Conservation (phyloP, 1,284 basidiomycete species). For the Wallemia mellicola region DNA sequence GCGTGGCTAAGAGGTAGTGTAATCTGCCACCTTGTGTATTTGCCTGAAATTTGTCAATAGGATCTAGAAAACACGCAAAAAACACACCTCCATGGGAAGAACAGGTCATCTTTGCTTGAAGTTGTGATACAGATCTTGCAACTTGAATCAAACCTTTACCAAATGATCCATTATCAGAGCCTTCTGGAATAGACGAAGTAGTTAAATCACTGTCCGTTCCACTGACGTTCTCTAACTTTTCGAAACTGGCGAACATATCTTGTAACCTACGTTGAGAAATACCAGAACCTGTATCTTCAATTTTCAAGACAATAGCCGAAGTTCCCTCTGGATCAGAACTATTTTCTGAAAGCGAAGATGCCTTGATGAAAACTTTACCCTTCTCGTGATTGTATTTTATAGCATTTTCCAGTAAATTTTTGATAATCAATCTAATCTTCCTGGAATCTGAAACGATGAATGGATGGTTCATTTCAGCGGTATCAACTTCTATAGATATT, state of each 20-base stretch:
- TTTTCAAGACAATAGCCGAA: background rate
- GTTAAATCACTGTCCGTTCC: background rate
- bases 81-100: background rate
- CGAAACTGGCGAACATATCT: background rate
- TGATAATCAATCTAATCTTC: background rate
- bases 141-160: background rate
- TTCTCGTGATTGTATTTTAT: background rate
- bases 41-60: background rate
- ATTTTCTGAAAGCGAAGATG: background rate
- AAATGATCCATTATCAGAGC: background rate
- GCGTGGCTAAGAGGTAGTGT: background rate
- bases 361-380: background rate
- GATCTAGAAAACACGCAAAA: background rate
- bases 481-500: conserved; percentile 14
- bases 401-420: background rate
- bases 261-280: background rate
- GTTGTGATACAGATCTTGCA: background rate
- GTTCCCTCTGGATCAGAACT: background rate
- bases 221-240: background rate
- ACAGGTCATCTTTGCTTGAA: background rate
- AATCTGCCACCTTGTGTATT: background rate
- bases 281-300: background rate
- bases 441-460: background rate
- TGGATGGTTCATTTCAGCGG: conserved; percentile 32
- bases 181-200: background rate